These are phyloP conservation scores for Sonneratia alba DNA, from an alignment of 345 rosid species.

Conservation along the genomic window DNA sequence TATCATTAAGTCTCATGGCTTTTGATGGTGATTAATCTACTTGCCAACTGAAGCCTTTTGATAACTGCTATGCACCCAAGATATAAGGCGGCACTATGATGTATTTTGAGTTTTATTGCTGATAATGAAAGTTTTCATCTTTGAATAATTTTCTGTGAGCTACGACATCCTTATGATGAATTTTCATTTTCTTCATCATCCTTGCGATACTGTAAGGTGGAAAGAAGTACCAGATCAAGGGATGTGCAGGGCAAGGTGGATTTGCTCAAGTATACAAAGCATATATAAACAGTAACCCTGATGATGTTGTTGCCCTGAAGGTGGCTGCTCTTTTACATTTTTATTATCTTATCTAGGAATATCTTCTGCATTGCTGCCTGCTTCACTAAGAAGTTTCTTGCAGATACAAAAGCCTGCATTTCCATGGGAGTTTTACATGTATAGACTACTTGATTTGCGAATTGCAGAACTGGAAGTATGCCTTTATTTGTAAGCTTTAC, in stretches of 20 bases:
- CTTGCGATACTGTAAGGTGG: slow-evolving; percentile 44
- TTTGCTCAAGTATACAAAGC: slow-evolving; percentile 93
- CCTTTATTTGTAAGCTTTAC: slow-evolving; percentile 11
- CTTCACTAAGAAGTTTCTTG: slow-evolving; percentile 7
- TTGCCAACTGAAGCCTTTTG: neutral
- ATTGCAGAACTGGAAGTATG: slow-evolving; percentile 55
- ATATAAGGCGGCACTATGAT: neutral
- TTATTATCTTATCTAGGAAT: neutral
- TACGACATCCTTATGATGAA: neutral
- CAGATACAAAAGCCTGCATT: slow-evolving; percentile 94
- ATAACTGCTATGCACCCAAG: neutral
- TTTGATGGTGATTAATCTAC: neutral
- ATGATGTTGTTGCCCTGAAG: slow-evolving; percentile 81
- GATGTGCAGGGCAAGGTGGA: slow-evolving; percentile 93
- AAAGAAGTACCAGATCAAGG: slow-evolving; percentile 86
- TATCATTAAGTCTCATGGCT: neutral
- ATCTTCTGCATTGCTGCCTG: neutral
- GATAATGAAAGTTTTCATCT: neutral
- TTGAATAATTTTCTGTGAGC: neutral
- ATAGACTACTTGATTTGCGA: slow-evolving; percentile 81
- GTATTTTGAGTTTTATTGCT: neutral
- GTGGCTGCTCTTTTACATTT: slow-evolving; percentile 17
- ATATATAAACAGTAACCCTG: slow-evolving; percentile 48
- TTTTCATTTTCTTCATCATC: neutral
- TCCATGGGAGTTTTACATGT: slow-evolving; percentile 96